Evolutionary conservation across 176 grass and related monocot species (phyloP).

Genomic region (Carex pumila): DNA sequence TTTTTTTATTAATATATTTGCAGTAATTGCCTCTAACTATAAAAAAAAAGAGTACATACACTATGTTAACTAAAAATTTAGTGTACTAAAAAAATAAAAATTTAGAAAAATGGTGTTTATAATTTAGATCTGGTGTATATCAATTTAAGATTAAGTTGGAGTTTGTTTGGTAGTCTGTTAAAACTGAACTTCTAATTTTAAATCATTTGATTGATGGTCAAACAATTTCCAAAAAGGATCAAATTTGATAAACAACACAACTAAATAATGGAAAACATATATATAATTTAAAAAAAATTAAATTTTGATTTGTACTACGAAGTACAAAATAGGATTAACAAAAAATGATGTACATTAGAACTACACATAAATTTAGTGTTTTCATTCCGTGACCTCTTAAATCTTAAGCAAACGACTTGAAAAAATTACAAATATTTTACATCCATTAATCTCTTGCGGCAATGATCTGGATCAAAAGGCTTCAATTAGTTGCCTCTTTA

Average conservation of each 20-base stretch:
- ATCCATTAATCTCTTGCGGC: neutral
- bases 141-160: neutral
- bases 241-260: neutral
- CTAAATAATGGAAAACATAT: neutral
- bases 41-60: too few relatives aligned
- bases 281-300: neutral
- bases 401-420: neutral
- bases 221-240: too few relatives aligned
- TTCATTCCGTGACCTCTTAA: neutral
- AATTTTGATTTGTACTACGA: neutral
- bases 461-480: neutral
- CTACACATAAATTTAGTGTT: neutral
- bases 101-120: neutral
- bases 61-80: too few relatives aligned
- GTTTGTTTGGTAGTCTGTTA: neutral
- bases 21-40: too few relatives aligned
- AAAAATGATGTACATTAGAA: neutral
- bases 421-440: neutral
- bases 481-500: neutral
- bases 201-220: neutral
- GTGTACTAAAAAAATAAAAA: neutral
- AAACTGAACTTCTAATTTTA: neutral
- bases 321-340: neutral
- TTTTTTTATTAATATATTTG: too few relatives aligned
- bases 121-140: neutral